Percentiles rank a stretch among this genome's conserved stretches.
These are phyloP conservation scores for Larix sibirica DNA, from an alignment of 83 land plant genomes.

Conservation along the genomic window DNA sequence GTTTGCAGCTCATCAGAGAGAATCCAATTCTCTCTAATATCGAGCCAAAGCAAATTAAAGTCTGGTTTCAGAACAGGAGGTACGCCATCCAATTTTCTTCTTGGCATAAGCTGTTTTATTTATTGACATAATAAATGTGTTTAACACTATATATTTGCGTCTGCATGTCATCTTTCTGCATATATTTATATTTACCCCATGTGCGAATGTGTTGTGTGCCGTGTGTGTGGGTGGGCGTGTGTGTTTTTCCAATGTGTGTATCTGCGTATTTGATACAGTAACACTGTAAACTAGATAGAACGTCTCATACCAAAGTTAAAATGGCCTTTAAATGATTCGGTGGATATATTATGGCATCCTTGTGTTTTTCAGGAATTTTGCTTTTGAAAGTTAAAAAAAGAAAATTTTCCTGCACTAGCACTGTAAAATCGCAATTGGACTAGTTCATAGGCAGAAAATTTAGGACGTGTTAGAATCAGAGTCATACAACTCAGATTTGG, in stretches of 20 bases:
- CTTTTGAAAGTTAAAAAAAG: neutral
- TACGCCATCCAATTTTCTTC: constrained; percentile 22
- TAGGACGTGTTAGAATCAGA: too few species aligned
- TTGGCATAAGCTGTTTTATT: neutral
- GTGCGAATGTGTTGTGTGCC: constrained; percentile 6
- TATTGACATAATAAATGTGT: neutral
- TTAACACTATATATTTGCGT: neutral
- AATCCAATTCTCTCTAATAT: constrained; percentile 89
- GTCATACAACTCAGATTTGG: too few species aligned
- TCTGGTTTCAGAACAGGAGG: constrained; percentile 98
- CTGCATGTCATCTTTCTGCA: neutral
- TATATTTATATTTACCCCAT: neutral
- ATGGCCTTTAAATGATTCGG: neutral
- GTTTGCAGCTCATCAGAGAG: constrained; percentile 89
- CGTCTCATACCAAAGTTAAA: neutral
- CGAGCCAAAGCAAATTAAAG: constrained; percentile 98
- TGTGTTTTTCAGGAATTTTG: neutral
- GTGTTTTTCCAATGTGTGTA: neutral
- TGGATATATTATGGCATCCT: neutral
- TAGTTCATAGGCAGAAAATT: too few species aligned
- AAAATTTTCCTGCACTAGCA: neutral
- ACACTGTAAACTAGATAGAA: neutral
- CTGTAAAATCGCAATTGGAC: neutral
- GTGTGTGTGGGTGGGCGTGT: too few species aligned
- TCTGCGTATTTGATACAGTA: neutral